Conservation (phyloP, 768 basidiomycete genomes). For the Collybiopsis confluens region DNA sequence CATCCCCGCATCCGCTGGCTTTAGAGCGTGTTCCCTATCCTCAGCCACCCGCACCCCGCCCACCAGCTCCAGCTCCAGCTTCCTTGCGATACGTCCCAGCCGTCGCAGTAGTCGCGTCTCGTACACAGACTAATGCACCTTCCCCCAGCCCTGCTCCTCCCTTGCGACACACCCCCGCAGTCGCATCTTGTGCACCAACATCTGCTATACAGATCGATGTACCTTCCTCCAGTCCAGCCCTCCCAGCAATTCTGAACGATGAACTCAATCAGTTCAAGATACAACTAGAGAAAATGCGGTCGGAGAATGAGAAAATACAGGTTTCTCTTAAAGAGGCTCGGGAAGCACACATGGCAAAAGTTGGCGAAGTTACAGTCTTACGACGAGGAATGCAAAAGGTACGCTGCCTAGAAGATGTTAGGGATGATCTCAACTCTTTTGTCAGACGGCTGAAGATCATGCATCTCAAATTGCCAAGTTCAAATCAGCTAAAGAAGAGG, state of each 20-base stretch:
- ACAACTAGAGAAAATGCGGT: conserved; percentile 20
- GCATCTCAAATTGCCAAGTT: conserved; percentile 51
- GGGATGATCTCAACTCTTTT: too few species aligned
- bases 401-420: too few species aligned
- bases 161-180: not conserved
- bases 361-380: conserved; percentile 68
- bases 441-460: conserved; percentile 58
- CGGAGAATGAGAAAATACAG: conserved; percentile 42
- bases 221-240: too few species aligned
- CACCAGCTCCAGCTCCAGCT: not conserved
- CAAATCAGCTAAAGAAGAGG: conserved; percentile 56
- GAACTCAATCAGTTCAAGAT: conserved; percentile 33
- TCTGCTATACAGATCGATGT: too few species aligned
- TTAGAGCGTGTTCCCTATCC: conserved; percentile 11
- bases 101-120: too few species aligned
- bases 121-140: too few species aligned
- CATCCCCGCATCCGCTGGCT: conserved; percentile 11
- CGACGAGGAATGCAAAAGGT: conserved; percentile 70
- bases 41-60: conserved; percentile 8
- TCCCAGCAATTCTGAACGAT: conserved; percentile 21
- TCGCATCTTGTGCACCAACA: not conserved
- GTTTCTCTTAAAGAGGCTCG: conserved; percentile 41
- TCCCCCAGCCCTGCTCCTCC: too few species aligned
- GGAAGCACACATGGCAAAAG: conserved; percentile 51
- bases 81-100: too few species aligned